Percentiles rank a stretch among this genome's conserved stretches.
Evolutionary conservation across 2,329 filamentous ascomycete genomes (phyloP).

Genomic region (Fusarium coffeatum): DNA sequence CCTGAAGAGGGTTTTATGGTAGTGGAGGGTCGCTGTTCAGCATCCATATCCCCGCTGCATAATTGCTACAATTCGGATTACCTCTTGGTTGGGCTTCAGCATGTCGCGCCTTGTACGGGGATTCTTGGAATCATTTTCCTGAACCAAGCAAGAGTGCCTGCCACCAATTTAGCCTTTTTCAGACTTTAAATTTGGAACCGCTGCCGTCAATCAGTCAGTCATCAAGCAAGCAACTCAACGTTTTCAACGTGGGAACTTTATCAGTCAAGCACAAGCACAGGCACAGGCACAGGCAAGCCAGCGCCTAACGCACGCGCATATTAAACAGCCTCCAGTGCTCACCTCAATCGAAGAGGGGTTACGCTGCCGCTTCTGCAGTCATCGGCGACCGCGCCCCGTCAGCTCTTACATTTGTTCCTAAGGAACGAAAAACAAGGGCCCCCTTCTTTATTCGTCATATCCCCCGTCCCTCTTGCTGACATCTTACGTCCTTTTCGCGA

Average conservation of each 20-base stretch:
- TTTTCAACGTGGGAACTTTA: background rate
- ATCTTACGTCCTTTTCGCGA: conserved; percentile 47
- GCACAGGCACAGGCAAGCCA: background rate
- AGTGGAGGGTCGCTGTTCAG: conserved; percentile 18
- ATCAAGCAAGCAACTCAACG: conserved; percentile 24
- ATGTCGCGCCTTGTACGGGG: conserved; percentile 9
- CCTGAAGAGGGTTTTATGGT: conserved; percentile 31
- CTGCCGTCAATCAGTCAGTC: conserved; percentile 29
- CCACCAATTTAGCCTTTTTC: conserved; percentile 21
- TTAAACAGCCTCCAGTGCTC: conserved; percentile 37
- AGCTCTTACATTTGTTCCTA: conserved; percentile 43
- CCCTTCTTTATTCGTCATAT: conserved; percentile 44
- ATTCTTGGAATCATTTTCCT: conserved; percentile 2
- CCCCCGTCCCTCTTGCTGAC: conserved; percentile 47
- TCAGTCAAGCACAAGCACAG: background rate
- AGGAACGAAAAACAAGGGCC: conserved; percentile 42
- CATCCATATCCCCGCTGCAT: conserved; percentile 24
- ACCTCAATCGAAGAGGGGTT: conserved; percentile 42
- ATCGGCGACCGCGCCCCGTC: conserved; percentile 43
- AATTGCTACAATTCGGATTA: conserved; percentile 26
- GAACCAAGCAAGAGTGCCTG: conserved; percentile 14
- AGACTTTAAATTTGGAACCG: conserved; percentile 14
- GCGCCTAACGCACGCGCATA: conserved; percentile 36
- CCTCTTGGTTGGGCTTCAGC: conserved; percentile 30
- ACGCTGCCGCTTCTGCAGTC: conserved; percentile 45